Percentiles rank a stretch among this genome's conserved stretches.
These are phyloP conservation scores for Crucibulum laeve DNA, from an alignment of 768 basidiomycete genomes.

Conservation along the genomic window DNA sequence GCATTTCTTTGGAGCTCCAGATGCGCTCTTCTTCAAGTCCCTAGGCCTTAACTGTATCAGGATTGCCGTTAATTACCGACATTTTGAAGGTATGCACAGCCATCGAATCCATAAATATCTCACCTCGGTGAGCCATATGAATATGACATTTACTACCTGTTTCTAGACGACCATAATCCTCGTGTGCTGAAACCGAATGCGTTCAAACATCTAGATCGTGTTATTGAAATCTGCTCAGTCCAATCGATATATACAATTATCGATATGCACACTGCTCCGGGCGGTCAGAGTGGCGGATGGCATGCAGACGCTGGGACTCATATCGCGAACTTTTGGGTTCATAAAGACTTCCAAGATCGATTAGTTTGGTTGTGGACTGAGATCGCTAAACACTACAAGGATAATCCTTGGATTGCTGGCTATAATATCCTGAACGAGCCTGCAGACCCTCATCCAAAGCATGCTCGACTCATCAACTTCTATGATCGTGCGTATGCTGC, in stretches of 20 bases:
- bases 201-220: constrained; percentile 82
- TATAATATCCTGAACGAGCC: constrained; percentile 86
- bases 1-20: constrained; percentile 74
- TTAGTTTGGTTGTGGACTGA: constrained; percentile 73
- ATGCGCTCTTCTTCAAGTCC: constrained; percentile 71
- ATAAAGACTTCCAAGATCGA: constrained; percentile 83
- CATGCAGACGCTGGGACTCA: constrained; percentile 72
- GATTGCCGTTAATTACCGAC: constrained; percentile 67
- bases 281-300: constrained; percentile 77
- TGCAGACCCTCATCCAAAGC: constrained; percentile 54
- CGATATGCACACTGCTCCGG: constrained; percentile 75
- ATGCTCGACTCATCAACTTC: constrained; percentile 54
- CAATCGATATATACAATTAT: constrained; percentile 76
- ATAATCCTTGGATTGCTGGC: constrained; percentile 78
- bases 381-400: constrained; percentile 68
- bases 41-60: constrained; percentile 80
- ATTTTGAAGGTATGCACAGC: constrained; percentile 49
- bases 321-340: constrained; percentile 69
- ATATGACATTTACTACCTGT: not conserved
- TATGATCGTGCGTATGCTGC: constrained; percentile 66
- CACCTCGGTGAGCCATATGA: not conserved
- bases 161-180: constrained; percentile 68
- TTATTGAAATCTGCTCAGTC: constrained; percentile 66
- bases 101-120: not conserved
- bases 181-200: constrained; percentile 71